Conservation (phyloP, 805 yeast species). For the Candida stauntonica region DNA sequence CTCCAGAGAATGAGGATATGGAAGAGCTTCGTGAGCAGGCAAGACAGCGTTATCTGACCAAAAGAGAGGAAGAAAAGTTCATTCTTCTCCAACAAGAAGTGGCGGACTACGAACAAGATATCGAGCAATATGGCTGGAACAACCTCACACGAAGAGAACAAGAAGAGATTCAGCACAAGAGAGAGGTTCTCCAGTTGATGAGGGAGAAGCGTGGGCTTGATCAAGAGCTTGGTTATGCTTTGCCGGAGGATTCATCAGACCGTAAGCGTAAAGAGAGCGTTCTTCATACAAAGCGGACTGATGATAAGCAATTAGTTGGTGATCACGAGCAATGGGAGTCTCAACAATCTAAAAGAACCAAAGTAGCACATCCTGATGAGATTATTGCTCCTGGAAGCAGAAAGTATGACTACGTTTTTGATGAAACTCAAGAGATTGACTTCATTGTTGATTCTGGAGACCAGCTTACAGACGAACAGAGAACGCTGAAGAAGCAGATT, state of each 20-base stretch:
- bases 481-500: constrained; percentile 32
- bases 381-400: constrained; percentile 38
- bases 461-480: constrained; percentile 29
- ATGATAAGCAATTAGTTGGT: constrained; percentile 25
- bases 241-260: constrained; percentile 61
- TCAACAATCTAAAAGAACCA: constrained; percentile 20
- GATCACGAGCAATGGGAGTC: constrained; percentile 25
- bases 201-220: constrained; percentile 34
- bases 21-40: constrained; percentile 42
- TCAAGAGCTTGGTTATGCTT: constrained; percentile 36
- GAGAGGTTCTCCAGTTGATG: constrained; percentile 43
- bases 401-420: constrained; percentile 75
- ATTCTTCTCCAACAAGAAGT: constrained; percentile 43
- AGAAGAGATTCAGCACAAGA: constrained; percentile 47
- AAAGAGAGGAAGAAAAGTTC: constrained; percentile 45
- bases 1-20: constrained; percentile 7
- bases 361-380: constrained; percentile 35
- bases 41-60: constrained; percentile 42
- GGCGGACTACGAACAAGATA: constrained; percentile 43
- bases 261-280: constrained; percentile 48
- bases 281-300: constrained; percentile 39
- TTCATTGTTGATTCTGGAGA: constrained; percentile 38
- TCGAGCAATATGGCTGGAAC: constrained; percentile 50
- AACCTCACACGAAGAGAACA: constrained; percentile 45
- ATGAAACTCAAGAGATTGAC: constrained; percentile 55